These are phyloP conservation scores for Barnettozyma sucrosica DNA, from an alignment of 805 yeast species.

Conservation along the genomic window DNA sequence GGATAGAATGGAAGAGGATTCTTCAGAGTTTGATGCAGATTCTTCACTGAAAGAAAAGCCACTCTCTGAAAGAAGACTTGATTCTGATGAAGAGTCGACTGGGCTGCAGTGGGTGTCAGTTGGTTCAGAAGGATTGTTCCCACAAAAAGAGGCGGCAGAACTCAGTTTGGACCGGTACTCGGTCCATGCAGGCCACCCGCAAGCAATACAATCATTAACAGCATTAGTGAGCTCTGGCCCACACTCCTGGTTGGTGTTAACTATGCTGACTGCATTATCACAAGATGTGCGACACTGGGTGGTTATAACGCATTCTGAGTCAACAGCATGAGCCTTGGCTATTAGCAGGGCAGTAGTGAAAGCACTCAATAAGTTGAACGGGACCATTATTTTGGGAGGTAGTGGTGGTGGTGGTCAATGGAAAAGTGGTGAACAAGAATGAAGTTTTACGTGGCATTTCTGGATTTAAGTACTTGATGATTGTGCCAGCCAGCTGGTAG, in stretches of 20 bases:
- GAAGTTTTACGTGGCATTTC: background rate
- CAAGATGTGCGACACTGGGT: background rate
- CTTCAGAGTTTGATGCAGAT: no score
- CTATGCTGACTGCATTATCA: background rate
- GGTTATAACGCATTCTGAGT: background rate
- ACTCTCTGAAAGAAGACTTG: background rate
- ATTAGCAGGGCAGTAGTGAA: background rate
- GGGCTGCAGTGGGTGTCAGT: slow-evolving; percentile 20
- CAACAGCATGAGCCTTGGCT: background rate
- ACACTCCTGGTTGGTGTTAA: background rate
- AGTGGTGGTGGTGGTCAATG: background rate
- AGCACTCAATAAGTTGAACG: background rate
- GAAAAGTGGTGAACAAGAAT: background rate
- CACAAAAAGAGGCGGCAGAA: slow-evolving; percentile 15
- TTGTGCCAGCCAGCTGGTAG: background rate
- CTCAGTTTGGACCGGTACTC: slow-evolving; percentile 23
- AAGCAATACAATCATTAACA: slow-evolving; percentile 4
- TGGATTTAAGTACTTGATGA: background rate
- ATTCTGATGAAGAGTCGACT: background rate
- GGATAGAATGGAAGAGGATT: background rate
- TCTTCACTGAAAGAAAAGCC: background rate
- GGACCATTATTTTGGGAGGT: background rate
- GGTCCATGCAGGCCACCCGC: slow-evolving; percentile 32
- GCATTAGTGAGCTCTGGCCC: background rate
- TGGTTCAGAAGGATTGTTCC: slow-evolving; percentile 17